A percentile compares a stretch with the other conserved stretches of the same genome.
phyloP scores from a whole-genome alignment of 2,329 filamentous ascomycete species.

The Xylariaceae sp. region DNA sequence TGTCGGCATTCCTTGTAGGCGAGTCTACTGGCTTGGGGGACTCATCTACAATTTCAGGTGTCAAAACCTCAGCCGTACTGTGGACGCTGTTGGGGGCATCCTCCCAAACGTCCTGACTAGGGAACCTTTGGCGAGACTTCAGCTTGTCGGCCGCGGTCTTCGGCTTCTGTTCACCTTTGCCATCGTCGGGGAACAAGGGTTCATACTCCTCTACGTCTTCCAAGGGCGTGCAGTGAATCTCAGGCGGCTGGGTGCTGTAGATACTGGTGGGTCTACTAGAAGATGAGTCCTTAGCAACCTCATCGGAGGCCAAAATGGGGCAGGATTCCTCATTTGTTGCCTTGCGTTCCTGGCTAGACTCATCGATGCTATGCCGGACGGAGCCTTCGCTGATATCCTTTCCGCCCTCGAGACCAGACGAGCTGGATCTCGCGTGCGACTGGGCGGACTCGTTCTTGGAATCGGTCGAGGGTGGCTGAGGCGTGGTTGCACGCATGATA shows the following conservation, averaged over 20 bases:
- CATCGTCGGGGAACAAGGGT: constrained; percentile 82
- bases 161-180: constrained; percentile 42
- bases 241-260: constrained; percentile 50
- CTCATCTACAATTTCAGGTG: constrained; percentile 59
- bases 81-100: constrained; percentile 84
- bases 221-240: constrained; percentile 62
- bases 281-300: constrained; percentile 69
- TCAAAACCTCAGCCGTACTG: constrained; percentile 74
- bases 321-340: constrained; percentile 58
- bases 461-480: constrained; percentile 46
- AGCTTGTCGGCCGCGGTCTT: constrained; percentile 41
- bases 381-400: constrained; percentile 41
- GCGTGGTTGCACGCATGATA: constrained; percentile 68
- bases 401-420: constrained; percentile 32
- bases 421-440: constrained; percentile 30
- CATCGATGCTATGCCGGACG: constrained; percentile 41
- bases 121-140: constrained; percentile 64
- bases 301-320: constrained; percentile 85
- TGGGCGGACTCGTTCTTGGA: constrained; percentile 35
- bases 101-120: constrained; percentile 96
- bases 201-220: constrained; percentile 94
- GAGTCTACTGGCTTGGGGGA: constrained; percentile 35
- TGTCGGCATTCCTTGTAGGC: constrained; percentile 42
- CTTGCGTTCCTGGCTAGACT: constrained; percentile 49
- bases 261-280: constrained; percentile 60